phyloP scores from a whole-genome alignment of 2,329 filamentous ascomycete species.

The Myriosclerotinia curreyana region DNA sequence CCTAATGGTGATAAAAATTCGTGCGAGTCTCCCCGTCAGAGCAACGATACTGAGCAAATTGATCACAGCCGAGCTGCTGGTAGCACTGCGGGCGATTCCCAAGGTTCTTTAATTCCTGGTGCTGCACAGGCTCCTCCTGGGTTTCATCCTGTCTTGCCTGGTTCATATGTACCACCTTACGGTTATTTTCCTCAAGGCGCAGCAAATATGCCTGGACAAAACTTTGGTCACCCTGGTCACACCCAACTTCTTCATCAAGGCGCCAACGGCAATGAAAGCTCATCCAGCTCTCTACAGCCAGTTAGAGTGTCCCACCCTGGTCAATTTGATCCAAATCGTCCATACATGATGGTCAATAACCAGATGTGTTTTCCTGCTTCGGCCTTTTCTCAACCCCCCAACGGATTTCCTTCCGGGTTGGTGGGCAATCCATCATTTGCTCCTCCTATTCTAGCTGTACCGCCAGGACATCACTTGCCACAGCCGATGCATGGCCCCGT shows the following conservation, averaged over 20 bases:
- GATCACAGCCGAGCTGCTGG: slow-evolving; percentile 15
- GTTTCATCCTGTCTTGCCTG: slow-evolving; percentile 27
- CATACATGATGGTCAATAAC: slow-evolving; percentile 38
- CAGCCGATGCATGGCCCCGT: slow-evolving; percentile 25
- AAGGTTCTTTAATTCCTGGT: slow-evolving; percentile 3
- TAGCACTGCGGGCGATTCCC: slow-evolving; percentile 9
- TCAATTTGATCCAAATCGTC: slow-evolving; percentile 39
- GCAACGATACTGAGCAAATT: background rate
- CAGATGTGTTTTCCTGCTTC: slow-evolving; percentile 37
- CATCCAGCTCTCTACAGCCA: slow-evolving; percentile 21
- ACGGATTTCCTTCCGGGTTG: slow-evolving; percentile 31
- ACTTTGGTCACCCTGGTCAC: slow-evolving; percentile 22
- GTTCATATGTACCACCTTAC: slow-evolving; percentile 26
- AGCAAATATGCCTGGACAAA: background rate
- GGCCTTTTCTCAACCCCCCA: slow-evolving; percentile 32
- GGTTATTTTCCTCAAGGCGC: slow-evolving; percentile 25
- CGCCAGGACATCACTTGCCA: slow-evolving; percentile 17
- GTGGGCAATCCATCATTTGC: slow-evolving; percentile 34
- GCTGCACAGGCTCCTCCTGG: slow-evolving; percentile 16
- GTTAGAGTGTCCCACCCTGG: slow-evolving; percentile 39
- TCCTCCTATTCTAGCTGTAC: slow-evolving; percentile 22
- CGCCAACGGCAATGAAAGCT: background rate
- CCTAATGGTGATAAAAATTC: slow-evolving; percentile 34
- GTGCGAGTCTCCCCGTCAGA: slow-evolving; percentile 29
- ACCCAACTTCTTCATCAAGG: slow-evolving; percentile 3